These are phyloP conservation scores for Chlorella vulgaris DNA, from an alignment of 139 green algal genomes.

Conservation along the genomic window DNA sequence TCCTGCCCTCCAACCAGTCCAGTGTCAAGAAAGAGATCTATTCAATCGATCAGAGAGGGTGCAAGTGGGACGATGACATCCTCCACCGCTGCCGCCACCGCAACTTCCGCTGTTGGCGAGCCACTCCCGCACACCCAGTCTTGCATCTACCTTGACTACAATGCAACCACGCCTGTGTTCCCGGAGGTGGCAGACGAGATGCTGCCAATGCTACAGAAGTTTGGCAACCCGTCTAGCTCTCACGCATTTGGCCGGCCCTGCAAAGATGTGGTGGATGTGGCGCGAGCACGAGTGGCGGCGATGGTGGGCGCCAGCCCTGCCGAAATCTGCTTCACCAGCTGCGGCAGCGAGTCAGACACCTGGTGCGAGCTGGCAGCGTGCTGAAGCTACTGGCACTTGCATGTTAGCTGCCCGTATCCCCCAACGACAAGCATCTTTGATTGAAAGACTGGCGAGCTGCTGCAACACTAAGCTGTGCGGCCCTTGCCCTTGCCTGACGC, in stretches of 20 bases:
- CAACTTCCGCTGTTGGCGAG: no score
- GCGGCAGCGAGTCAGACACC: slow-evolving; percentile 52
- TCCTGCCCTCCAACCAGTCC: no score
- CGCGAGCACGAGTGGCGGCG: slow-evolving; percentile 58
- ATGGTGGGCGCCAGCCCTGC: slow-evolving; percentile 49
- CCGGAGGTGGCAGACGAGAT: slow-evolving; percentile 68
- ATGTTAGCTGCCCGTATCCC: neutral
- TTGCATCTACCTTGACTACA: slow-evolving; percentile 68
- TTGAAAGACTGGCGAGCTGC: no score
- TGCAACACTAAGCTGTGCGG: no score
- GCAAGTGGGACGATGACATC: no score
- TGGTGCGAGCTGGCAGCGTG: neutral
- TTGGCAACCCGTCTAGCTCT: slow-evolving; percentile 72
- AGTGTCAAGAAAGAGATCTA: no score
- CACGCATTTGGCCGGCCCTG: slow-evolving; percentile 62
- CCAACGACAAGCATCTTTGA: no score
- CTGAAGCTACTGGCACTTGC: neutral
- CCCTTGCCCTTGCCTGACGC: no score
- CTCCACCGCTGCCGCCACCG: neutral
- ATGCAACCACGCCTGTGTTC: slow-evolving; percentile 47
- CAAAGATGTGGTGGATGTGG: slow-evolving; percentile 52
- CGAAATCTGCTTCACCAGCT: slow-evolving; percentile 63
- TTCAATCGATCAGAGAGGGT: no score
- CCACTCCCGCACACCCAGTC: no score
- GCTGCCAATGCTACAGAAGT: slow-evolving; percentile 64